phyloP scores from a whole-genome alignment of 208 protist genomes.

The Leishmania gerbilli region DNA sequence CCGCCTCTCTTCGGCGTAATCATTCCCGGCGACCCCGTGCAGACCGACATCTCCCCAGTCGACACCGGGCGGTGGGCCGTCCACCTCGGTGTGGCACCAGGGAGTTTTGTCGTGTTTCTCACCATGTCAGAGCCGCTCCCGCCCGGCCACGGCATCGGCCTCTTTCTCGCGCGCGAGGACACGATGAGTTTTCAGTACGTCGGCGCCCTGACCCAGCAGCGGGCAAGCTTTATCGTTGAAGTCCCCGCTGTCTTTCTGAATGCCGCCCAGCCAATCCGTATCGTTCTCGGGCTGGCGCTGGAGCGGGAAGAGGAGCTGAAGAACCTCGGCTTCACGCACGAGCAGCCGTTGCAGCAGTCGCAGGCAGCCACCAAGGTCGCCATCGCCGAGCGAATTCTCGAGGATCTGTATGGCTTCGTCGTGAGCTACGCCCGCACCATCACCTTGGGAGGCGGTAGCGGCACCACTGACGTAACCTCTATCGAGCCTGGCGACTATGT shows the following conservation, averaged over 20 bases:
- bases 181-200: slow-evolving; percentile 66
- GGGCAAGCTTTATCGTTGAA: slow-evolving; percentile 58
- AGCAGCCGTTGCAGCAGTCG: slow-evolving; percentile 48
- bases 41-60: slow-evolving; percentile 45
- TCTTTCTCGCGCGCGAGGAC: slow-evolving; percentile 68
- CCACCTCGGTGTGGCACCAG: slow-evolving; percentile 48
- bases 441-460: slow-evolving; percentile 7
- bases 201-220: slow-evolving; percentile 53
- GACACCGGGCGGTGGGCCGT: slow-evolving; percentile 54
- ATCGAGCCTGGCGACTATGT: slow-evolving; percentile 63
- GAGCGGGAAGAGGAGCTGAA: slow-evolving; percentile 53
- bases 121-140: slow-evolving; percentile 50
- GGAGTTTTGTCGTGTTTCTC: slow-evolving; percentile 74
- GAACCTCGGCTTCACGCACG: slow-evolving; percentile 53
- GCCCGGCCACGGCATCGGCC: slow-evolving; percentile 39
- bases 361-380: slow-evolving; percentile 57
- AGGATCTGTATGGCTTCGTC: slow-evolving; percentile 78
- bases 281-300: slow-evolving; percentile 67
- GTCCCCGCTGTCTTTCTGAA: slow-evolving; percentile 45
- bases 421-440: slow-evolving; percentile 55
- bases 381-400: slow-evolving; percentile 68
- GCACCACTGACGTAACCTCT: neutral
- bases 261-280: slow-evolving; percentile 26
- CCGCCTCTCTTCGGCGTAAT: slow-evolving; percentile 56
- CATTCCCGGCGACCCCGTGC: slow-evolving; percentile 60